Conservation (phyloP, 169 alveolate species). For the Cryptosporidium felis region DNA sequence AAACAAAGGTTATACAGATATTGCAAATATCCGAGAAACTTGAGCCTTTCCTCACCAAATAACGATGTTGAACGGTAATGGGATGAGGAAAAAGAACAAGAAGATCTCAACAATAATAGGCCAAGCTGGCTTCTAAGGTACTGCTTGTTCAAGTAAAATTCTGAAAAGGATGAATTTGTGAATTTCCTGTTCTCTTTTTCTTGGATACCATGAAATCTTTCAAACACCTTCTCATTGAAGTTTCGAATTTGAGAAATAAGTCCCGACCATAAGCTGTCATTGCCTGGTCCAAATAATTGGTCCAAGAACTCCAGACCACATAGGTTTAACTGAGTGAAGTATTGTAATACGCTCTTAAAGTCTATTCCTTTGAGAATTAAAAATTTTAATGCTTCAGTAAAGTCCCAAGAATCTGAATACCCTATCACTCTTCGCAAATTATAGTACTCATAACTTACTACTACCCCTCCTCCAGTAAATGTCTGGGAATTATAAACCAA, state of each 20-base stretch:
- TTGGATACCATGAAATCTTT: background rate
- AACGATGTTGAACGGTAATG: background rate
- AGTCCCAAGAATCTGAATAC: background rate
- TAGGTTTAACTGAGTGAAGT: constrained; percentile 1
- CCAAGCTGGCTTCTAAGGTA: background rate
- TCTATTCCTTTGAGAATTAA: background rate
- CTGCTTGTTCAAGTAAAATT: background rate
- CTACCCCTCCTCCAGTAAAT: constrained; percentile 25
- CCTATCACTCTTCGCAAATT: background rate
- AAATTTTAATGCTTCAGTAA: background rate
- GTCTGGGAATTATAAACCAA: background rate
- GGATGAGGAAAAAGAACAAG: too few relatives aligned
- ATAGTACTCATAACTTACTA: background rate
- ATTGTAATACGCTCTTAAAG: background rate
- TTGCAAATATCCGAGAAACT: background rate
- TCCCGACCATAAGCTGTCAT: background rate
- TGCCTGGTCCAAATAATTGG: background rate
- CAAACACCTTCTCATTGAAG: background rate
- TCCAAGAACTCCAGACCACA: constrained; percentile 48
- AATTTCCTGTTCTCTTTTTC: too few relatives aligned
- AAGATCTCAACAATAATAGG: too few relatives aligned
- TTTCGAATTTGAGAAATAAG: background rate
- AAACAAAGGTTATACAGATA: background rate
- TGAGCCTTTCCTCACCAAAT: background rate
- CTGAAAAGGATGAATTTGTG: too few relatives aligned